A percentile compares a stretch with the other conserved stretches of the same genome.
Evolutionary conservation across 83 land plant species (phyloP).

Genomic region (Picea mariana): DNA sequence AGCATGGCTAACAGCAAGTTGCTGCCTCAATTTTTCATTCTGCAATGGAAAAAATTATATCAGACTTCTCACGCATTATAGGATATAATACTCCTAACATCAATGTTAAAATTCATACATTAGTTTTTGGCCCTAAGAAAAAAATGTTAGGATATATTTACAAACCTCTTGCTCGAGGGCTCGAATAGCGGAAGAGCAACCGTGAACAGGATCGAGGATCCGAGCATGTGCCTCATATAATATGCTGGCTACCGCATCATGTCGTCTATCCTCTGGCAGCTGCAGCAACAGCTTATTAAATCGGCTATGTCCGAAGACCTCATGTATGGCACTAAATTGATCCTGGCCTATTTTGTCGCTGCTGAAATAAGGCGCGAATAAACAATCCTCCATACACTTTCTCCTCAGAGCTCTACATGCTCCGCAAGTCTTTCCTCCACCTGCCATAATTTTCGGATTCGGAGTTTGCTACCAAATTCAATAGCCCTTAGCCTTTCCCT

Average conservation of each 20-base stretch:
- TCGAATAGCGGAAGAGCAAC: slow-evolving; percentile 47
- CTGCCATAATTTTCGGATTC: not conserved
- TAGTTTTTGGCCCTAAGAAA: no score
- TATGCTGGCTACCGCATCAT: slow-evolving; percentile 50
- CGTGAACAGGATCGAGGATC: slow-evolving; percentile 67
- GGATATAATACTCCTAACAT: no score
- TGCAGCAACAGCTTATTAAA: slow-evolving; percentile 31
- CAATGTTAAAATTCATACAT: no score
- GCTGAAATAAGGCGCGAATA: slow-evolving; percentile 48
- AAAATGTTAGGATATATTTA: no score
- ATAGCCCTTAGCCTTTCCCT: no score
- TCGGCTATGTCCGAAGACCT: slow-evolving; percentile 52
- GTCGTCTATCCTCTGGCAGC: slow-evolving; percentile 31
- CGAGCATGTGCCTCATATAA: slow-evolving; percentile 59
- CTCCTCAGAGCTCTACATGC: slow-evolving; percentile 46
- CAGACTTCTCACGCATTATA: no score
- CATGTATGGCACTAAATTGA: slow-evolving; percentile 44
- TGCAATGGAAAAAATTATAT: no score
- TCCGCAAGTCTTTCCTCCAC: slow-evolving; percentile 40
- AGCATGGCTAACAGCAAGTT: no score
- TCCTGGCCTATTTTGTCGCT: slow-evolving; percentile 36
- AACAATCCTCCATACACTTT: slow-evolving; percentile 41
- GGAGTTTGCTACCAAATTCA: no score
- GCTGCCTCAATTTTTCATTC: no score
- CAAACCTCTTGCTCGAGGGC: no score